These are phyloP conservation scores for Trametes cubensis DNA, from an alignment of 768 basidiomycete species.

Conservation along the genomic window DNA sequence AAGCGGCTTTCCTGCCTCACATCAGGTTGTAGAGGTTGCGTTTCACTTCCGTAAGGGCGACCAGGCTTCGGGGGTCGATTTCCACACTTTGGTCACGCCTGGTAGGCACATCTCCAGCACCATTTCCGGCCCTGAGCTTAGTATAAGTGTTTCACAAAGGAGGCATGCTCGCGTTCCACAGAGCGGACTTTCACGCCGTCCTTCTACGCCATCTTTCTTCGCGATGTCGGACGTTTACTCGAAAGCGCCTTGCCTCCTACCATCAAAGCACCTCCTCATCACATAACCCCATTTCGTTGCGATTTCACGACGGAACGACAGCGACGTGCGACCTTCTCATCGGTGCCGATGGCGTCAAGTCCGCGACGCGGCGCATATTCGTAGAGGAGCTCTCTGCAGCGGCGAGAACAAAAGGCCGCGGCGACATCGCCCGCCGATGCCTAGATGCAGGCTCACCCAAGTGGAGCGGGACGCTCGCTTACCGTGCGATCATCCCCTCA, in stretches of 20 bases:
- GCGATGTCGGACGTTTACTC: constrained; percentile 49
- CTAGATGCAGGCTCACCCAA: constrained; percentile 48
- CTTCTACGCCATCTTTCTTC: constrained; percentile 54
- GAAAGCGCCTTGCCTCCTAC: constrained; percentile 64
- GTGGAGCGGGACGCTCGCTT: constrained; percentile 63
- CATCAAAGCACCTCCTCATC: constrained; percentile 34
- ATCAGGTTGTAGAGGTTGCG: constrained; percentile 44
- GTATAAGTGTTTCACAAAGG: constrained; percentile 21
- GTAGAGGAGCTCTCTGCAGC: constrained; percentile 34
- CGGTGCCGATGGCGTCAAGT: constrained; percentile 72
- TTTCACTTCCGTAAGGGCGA: constrained; percentile 67
- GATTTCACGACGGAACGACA: constrained; percentile 63
- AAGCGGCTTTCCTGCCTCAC: too few relatives aligned
- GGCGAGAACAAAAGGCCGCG: constrained; percentile 42
- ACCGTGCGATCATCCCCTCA: constrained; percentile 59
- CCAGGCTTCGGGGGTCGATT: constrained; percentile 52
- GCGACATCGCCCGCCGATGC: constrained; percentile 44
- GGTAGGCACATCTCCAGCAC: constrained; percentile 41
- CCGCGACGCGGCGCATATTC: constrained; percentile 45
- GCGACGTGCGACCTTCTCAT: constrained; percentile 66
- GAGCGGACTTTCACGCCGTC: constrained; percentile 65
- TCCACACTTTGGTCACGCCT: constrained; percentile 57
- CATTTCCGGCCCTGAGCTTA: constrained; percentile 3
- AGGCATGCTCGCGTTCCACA: constrained; percentile 50
- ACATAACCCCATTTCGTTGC: constrained; percentile 47